A percentile compares a stretch with the other conserved stretches of the same genome.
Evolutionary conservation across 768 basidiomycete genomes (phyloP).

Genomic region (Daedalea quercina): DNA sequence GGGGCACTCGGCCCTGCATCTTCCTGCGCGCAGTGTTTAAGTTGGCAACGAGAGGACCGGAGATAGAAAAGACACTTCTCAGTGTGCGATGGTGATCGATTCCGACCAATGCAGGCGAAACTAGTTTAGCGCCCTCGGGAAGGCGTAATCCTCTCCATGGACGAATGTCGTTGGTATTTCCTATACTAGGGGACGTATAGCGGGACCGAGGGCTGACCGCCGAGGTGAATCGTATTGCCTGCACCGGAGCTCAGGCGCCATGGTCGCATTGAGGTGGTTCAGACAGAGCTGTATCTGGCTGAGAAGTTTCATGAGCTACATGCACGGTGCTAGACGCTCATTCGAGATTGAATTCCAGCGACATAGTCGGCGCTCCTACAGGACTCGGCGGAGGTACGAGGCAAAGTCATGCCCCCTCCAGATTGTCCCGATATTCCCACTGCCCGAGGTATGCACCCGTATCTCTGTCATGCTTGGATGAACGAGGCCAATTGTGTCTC

Average conservation of each 20-base stretch:
- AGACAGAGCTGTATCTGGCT: background rate
- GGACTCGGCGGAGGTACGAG: background rate
- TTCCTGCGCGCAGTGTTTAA: background rate
- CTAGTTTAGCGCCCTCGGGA: background rate
- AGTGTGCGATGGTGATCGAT: background rate
- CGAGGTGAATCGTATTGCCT: background rate
- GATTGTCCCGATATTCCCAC: background rate
- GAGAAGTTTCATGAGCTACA: background rate
- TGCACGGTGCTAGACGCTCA: background rate
- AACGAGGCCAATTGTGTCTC: constrained; percentile 7
- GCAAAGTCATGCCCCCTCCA: background rate
- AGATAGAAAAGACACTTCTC: constrained; percentile 1
- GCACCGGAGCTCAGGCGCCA: background rate
- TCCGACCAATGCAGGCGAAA: background rate
- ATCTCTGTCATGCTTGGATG: background rate
- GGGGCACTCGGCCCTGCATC: background rate
- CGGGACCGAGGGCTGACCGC: no score
- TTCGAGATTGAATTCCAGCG: background rate
- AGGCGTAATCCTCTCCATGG: background rate
- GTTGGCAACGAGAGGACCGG: background rate
- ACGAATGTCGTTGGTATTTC: background rate
- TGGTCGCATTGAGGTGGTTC: no score
- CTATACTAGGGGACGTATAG: background rate
- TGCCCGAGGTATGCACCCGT: background rate
- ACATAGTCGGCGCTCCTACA: background rate